Base-by-base conservation (phyloP, 495 filamentous ascomycete species). In the Aspergillus bertholletiae region DNA sequence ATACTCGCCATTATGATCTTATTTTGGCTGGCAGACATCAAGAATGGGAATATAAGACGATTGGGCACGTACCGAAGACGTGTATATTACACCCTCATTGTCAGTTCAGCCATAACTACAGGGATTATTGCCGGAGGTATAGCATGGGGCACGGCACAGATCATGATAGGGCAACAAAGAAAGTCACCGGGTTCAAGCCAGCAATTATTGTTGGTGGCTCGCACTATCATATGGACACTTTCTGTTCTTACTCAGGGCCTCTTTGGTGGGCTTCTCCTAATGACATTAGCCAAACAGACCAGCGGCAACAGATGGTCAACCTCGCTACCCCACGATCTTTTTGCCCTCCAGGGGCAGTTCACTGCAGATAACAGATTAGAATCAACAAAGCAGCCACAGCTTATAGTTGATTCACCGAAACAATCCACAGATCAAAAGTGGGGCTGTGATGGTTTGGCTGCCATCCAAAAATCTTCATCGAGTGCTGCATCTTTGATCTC, bases 211-310 rank as follows among this genome's bases (percentile, higher is more conserved):
- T 57, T 64, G 21, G 60, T 71, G 34, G 40, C 65, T 26, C 73
- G 70, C 22, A 69, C 63, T 22, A 58, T 71, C 7, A 58, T 74
- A 41, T 73, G 68, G 68, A 60, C 68, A 2, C 37, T 72, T 2
- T 72, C 74, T 1, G 54, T 71, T 32, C 67, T 75, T 20, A 52
- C 50, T 1, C 69, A 75, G 48, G 70, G 70, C 7, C 39, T 69
- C 2, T 64, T 72, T 48, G 65, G 63, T 46, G 71, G 73, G 7
- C 63, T 54, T 32, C 51, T 76, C 23, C 44, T 71, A 15, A 60
- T 60, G 11, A 49, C 52, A 20, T 32, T 59, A 22, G 51, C 62
- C 20, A 55, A 28, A 35, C 54, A 62, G 13, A 30, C 54, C 8
- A 54, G 56, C 8, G 17, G 54, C 17, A 39, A 27, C 23, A 37